Percentiles rank a stretch among this genome's conserved stretches.
phyloP scores from a whole-genome alignment of 768 basidiomycete species.

The Boletus patriciae region DNA sequence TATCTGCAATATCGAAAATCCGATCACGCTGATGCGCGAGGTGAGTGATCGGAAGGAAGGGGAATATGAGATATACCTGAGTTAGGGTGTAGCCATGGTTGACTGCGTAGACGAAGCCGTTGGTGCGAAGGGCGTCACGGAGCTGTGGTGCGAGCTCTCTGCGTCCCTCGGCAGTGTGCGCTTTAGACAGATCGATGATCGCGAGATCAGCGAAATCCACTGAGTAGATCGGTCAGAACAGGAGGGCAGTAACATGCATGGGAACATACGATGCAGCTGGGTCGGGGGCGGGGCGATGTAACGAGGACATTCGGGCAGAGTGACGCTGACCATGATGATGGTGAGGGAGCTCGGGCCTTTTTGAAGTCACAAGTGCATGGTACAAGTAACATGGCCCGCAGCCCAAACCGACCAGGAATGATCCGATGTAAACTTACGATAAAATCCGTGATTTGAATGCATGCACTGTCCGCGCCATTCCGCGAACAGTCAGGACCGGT shows the following conservation, averaged over 20 bases:
- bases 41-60: background rate
- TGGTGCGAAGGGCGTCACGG: slow-evolving; percentile 44
- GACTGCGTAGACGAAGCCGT: slow-evolving; percentile 43
- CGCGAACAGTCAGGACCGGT: too few relatives aligned
- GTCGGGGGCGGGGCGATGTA: slow-evolving; percentile 39
- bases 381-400: too few relatives aligned
- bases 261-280: slow-evolving; percentile 34
- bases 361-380: too few relatives aligned
- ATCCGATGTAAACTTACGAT: background rate
- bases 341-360: too few relatives aligned
- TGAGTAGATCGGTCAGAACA: slow-evolving; percentile 29
- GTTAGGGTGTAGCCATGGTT: slow-evolving; percentile 41
- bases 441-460: background rate
- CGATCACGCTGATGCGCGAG: slow-evolving; percentile 37
- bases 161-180: slow-evolving; percentile 41
- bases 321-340: slow-evolving; percentile 35
- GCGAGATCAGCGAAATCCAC: slow-evolving; percentile 52
- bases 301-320: slow-evolving; percentile 36
- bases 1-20: slow-evolving; percentile 50
- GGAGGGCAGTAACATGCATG: background rate
- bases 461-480: too few relatives aligned
- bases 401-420: too few relatives aligned
- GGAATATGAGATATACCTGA: slow-evolving; percentile 21
- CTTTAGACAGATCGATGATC: slow-evolving; percentile 50
- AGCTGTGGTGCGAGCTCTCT: slow-evolving; percentile 41